phyloP scores from a whole-genome alignment of 192 early-diverging fungal genomes.

The Linnemannia elongata region DNA sequence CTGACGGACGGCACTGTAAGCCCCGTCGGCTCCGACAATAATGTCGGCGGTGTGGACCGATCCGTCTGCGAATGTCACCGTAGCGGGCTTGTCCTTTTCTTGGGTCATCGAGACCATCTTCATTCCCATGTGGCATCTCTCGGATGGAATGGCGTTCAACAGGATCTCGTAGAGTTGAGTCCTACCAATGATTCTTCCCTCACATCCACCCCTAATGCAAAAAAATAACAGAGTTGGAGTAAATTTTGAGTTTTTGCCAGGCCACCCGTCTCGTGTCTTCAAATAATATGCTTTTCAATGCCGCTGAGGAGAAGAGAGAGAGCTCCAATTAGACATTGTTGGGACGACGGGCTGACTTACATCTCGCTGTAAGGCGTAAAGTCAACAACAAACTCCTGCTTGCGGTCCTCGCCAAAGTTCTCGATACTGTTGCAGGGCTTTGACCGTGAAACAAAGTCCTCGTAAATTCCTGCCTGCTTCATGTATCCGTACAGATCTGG shows the following conservation, averaged over 20 bases:
- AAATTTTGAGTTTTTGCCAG: neutral
- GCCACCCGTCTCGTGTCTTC: neutral
- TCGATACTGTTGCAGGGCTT: constrained; percentile 1
- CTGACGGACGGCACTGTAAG: neutral
- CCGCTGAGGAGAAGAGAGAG: too few species aligned
- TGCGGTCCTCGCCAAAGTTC: constrained; percentile 2
- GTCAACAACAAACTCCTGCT: constrained; percentile 2
- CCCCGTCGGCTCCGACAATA: neutral
- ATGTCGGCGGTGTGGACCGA: neutral
- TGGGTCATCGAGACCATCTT: neutral
- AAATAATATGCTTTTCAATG: neutral
- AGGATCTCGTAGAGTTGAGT: neutral
- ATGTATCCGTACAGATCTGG: neutral
- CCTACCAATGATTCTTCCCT: neutral
- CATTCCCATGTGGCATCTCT: constrained; percentile 2
- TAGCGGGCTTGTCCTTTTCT: neutral
- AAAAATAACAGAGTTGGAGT: neutral
- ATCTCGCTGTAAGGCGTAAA: neutral
- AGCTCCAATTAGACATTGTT: too few species aligned
- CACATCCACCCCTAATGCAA: neutral
- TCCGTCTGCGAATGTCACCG: neutral
- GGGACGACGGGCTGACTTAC: neutral
- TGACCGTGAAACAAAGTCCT: neutral
- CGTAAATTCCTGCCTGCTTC: constrained; percentile 4
- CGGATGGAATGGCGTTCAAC: neutral